Evolutionary conservation across 2,329 filamentous ascomycete genomes (phyloP), one percentile per base, ranked within the genome.

Genomic region (Fusarium sp.): DNA sequence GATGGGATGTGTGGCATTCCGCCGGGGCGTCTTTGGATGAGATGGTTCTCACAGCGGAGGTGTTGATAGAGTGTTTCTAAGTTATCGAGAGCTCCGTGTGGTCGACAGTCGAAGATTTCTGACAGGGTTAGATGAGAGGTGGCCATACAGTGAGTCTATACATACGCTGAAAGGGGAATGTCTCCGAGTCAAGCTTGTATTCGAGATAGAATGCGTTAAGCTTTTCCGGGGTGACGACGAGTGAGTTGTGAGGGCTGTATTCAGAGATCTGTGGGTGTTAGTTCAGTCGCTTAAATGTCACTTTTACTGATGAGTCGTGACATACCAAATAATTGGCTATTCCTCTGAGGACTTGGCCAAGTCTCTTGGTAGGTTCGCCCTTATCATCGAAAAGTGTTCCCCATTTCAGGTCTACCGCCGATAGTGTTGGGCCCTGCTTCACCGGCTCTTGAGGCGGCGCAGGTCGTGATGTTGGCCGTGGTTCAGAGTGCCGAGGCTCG

Each of bases 221-320:
- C 82, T 96, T 96, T 9, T 89, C 83, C 0, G 94, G 94, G 0
- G 92, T 89, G 39, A 97, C 86, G 45, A 96, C 92, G 20, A 95
- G 57, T 4, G 78, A 80, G 55, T 78, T 74, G 38, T 59, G 66
- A 7, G 79, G 79, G n/a, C 72, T 73, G 56, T 77, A 81, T 35
- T 80, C 78, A 7, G 74, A 57, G 61, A 81, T 79, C 81, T 83
- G 33, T 1, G 5, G 2, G 38, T 17, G n/a, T 67, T 33, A 75
- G 70, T 31, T 13, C 12, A 22, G 35, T 31, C 5, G 22, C 15
- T 12, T 15, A 0, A 22, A 36, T 7, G 11, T 1, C 29, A 35
- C 8, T 18, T 18, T 12, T 13, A 14, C 22, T 6, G 36, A 29
- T 25, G 39, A 80, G 27, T 27, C 27, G 5, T 27, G 27, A 6